These are phyloP conservation scores for Primulina huaijiensis DNA, from an alignment of 257 asterid species.

Conservation along the genomic window DNA sequence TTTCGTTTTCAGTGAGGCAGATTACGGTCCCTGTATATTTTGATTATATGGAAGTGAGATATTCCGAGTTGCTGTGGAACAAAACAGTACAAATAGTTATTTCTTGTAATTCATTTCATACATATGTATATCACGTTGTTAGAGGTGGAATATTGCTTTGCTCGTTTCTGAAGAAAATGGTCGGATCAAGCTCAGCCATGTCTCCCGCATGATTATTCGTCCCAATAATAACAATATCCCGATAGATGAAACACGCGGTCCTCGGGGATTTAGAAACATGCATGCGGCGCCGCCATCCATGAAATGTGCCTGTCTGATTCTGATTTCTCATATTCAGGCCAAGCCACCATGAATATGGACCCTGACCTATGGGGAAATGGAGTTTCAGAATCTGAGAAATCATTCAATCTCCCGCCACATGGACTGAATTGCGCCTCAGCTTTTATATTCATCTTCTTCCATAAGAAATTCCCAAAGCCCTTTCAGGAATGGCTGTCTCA, in stretches of 20 bases:
- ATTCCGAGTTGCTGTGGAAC: too few species aligned
- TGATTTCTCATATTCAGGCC: neutral
- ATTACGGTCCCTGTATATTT: too few species aligned
- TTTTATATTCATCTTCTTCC: neutral
- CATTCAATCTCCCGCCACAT: slow-evolving; percentile 15
- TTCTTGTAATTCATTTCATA: too few species aligned
- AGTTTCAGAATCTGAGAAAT: neutral
- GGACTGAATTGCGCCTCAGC: slow-evolving; percentile 10
- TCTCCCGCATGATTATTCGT: slow-evolving; percentile 7
- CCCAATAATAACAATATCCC: slow-evolving; percentile 22
- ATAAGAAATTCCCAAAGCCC: neutral
- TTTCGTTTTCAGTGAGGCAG: too few species aligned
- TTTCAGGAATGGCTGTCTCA: neutral
- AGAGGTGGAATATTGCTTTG: slow-evolving; percentile 20
- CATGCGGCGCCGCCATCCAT: neutral
- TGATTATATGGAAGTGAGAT: too few species aligned
- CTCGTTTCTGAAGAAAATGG: slow-evolving; percentile 23
- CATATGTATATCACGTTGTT: too few species aligned
- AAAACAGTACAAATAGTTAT: too few species aligned
- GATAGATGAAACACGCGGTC: slow-evolving; percentile 21
- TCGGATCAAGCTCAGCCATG: slow-evolving; percentile 12
- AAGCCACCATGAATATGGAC: slow-evolving; percentile 1
- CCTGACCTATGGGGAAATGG: slow-evolving; percentile 25
- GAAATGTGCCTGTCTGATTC: neutral
- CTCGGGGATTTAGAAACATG: slow-evolving; percentile 17